A percentile compares a stretch with the other conserved stretches of the same genome.
These are phyloP conservation scores for Phytophthora boehmeriae DNA, from an alignment of 352 stramenopile species.

Conservation along the genomic window DNA sequence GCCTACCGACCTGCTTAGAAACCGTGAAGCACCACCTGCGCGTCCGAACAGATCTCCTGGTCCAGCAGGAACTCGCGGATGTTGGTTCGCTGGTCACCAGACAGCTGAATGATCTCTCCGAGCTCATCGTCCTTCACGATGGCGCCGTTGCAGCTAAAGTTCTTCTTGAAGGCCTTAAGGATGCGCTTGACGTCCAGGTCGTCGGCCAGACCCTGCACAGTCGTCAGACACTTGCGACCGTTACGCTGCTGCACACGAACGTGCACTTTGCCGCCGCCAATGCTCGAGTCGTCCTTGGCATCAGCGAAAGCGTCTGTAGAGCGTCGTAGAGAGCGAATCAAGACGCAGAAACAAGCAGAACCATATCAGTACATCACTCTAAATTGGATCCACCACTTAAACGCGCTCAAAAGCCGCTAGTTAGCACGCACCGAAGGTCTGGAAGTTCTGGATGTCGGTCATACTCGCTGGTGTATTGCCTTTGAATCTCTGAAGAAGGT, in stretches of 20 bases:
- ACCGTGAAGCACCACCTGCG: slow-evolving; percentile 97
- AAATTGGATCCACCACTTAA: neutral
- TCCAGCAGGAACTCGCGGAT: slow-evolving; percentile 99
- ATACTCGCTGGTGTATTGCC: slow-evolving; percentile 39
- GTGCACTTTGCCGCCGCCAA: slow-evolving; percentile 93
- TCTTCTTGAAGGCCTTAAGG: slow-evolving; percentile 99
- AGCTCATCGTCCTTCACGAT: slow-evolving; percentile 98
- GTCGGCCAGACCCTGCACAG: slow-evolving; percentile 96
- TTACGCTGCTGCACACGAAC: slow-evolving; percentile 99
- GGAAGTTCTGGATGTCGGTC: slow-evolving; percentile 90
- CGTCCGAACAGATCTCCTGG: slow-evolving; percentile 98
- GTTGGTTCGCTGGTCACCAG: slow-evolving; percentile 99
- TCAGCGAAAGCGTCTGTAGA: slow-evolving; percentile 84
- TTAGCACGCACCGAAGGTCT: slow-evolving; percentile 78
- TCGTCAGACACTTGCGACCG: slow-evolving; percentile 99
- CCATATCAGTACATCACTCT: slow-evolving; percentile 13
- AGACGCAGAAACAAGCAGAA: slow-evolving; percentile 11
- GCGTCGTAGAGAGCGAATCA: slow-evolving; percentile 4
- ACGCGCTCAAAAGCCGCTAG: neutral
- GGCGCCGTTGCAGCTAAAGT: slow-evolving; percentile 99
- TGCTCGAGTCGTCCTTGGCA: slow-evolving; percentile 87
- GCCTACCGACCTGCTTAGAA: slow-evolving; percentile 83
- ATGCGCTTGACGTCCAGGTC: slow-evolving; percentile 99
- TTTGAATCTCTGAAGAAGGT: slow-evolving; percentile 33
- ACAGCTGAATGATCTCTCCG: slow-evolving; percentile 99